Evolutionary conservation across 768 basidiomycete species (phyloP).

Genomic region (Tricholoma sp.): DNA sequence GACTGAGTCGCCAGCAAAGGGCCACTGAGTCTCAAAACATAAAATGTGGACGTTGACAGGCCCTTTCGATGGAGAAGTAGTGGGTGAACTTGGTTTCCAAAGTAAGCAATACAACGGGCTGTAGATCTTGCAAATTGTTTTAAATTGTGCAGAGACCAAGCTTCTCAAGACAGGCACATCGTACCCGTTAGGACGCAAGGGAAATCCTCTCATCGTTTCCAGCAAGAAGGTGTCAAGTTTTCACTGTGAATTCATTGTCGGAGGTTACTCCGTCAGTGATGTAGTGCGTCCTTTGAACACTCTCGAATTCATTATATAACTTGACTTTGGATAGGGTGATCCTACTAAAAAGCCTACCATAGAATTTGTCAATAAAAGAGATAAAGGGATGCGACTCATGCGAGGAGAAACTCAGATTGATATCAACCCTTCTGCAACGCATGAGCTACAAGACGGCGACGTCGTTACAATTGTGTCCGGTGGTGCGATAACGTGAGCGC

Average conservation of each 20-base stretch:
- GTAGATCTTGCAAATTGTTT: background rate
- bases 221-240: constrained; percentile 62
- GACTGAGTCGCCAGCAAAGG: background rate
- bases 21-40: background rate
- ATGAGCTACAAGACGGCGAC: constrained; percentile 53
- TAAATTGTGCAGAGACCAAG: constrained; percentile 33
- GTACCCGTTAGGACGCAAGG: constrained; percentile 57
- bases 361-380: constrained; percentile 41
- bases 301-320: background rate
- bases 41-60: constrained; percentile 53
- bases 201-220: constrained; percentile 43
- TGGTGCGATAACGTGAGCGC: constrained; percentile 41
- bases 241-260: constrained; percentile 57
- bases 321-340: constrained; percentile 35
- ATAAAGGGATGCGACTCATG: constrained; percentile 38
- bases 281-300: constrained; percentile 39
- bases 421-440: constrained; percentile 31
- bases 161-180: constrained; percentile 55
- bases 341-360: constrained; percentile 45
- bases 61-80: constrained; percentile 43
- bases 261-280: constrained; percentile 43
- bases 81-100: constrained; percentile 28
- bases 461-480: constrained; percentile 39
- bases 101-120: constrained; percentile 27
- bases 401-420: constrained; percentile 29